Percentiles rank a stretch among this genome's conserved stretches.
Evolutionary conservation across 805 yeast species (phyloP).

Genomic region (Schizosaccharomyces octosporus): DNA sequence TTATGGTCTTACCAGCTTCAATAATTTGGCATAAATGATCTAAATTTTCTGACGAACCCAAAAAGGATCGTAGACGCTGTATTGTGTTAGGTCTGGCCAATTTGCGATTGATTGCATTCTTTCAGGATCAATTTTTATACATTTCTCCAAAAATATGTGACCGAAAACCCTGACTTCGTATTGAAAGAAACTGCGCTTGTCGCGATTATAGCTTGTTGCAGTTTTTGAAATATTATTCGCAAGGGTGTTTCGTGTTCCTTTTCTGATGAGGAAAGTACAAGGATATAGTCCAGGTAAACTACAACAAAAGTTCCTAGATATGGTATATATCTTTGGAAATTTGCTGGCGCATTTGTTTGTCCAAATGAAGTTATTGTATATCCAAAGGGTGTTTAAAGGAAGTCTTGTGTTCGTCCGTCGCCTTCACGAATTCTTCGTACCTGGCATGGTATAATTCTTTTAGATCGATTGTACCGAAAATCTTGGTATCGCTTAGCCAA

Average conservation of each 20-base stretch:
- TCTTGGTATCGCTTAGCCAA: conserved; percentile 4
- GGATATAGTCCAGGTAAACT: conserved; percentile 10
- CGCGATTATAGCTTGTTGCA: neutral
- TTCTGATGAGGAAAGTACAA: conserved; percentile 5
- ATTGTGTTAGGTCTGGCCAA: no score
- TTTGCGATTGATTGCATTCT: no score
- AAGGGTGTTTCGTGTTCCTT: conserved; percentile 6
- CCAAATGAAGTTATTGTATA: conserved; percentile 13
- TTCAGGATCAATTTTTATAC: neutral
- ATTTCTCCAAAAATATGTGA: neutral
- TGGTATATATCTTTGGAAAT: conserved; percentile 8
- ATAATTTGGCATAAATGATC: no score
- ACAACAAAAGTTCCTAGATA: conserved; percentile 3
- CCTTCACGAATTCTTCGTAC: neutral
- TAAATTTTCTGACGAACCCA: no score
- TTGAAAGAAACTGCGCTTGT: neutral
- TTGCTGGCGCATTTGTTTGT: conserved; percentile 11
- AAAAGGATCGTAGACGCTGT: no score
- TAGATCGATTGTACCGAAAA: conserved; percentile 9
- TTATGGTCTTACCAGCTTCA: no score
- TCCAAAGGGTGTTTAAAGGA: conserved; percentile 10
- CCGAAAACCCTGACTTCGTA: neutral
- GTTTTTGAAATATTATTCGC: neutral
- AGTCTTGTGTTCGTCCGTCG: conserved; percentile 7
- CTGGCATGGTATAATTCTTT: conserved; percentile 7